Percentiles rank a stretch among this genome's conserved stretches.
Conservation (phyloP, 306 rosid genomes). For the Potentilla sterilis region DNA sequence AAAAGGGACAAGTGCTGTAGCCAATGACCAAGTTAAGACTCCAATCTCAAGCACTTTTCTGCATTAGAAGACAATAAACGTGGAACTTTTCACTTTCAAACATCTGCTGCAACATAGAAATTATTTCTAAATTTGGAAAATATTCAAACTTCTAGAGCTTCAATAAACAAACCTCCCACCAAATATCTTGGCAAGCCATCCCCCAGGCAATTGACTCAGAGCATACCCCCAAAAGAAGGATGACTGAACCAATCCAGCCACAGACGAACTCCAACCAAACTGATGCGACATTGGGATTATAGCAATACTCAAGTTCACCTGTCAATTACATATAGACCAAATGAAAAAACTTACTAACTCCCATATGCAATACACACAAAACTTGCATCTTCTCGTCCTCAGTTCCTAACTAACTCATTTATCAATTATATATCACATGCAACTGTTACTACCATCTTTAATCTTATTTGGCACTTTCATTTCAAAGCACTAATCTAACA, state of each 20-base stretch:
- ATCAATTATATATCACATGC: neutral
- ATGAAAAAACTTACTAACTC: neutral
- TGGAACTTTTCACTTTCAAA: neutral
- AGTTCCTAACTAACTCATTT: neutral
- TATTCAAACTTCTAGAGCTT: neutral
- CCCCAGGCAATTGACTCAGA: slow-evolving; percentile 93
- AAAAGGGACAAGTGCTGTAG: slow-evolving; percentile 83
- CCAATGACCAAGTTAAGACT: slow-evolving; percentile 80
- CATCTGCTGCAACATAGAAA: neutral
- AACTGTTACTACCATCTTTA: neutral
- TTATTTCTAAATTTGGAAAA: neutral
- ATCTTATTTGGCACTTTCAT: neutral
- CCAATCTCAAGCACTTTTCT: slow-evolving; percentile 85
- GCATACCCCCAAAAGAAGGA: slow-evolving; percentile 99
- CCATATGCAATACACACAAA: neutral
- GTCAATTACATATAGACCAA: slow-evolving; percentile 23
- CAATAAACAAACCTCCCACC: slow-evolving; percentile 82
- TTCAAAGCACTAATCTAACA: neutral
- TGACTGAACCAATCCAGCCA: slow-evolving; percentile 95
- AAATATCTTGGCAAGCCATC: slow-evolving; percentile 91
- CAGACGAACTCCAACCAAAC: slow-evolving; percentile 90
- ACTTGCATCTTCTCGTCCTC: neutral
- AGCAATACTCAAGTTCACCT: slow-evolving; percentile 97
- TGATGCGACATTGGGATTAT: slow-evolving; percentile 95
- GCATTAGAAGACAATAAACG: slow-evolving; percentile 29